These are phyloP conservation scores for Rhizodiscina lignyota DNA, from an alignment of 495 filamentous ascomycete genomes.

Conservation along the genomic window DNA sequence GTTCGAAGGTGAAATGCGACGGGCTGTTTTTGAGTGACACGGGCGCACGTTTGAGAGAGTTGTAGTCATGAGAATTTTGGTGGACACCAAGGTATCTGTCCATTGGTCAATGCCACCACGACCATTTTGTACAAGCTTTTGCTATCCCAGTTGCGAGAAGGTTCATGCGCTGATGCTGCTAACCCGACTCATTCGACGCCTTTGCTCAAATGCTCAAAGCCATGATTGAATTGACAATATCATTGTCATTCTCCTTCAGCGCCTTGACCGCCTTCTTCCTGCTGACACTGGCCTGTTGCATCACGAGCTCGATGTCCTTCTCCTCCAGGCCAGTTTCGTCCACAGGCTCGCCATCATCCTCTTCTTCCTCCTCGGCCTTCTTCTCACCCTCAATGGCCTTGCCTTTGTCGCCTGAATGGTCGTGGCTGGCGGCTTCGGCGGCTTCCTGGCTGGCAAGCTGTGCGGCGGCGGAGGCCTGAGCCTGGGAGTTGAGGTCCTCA, in stretches of 20 bases:
- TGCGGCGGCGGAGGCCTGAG: slow-evolving; percentile 84
- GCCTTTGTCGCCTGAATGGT: slow-evolving; percentile 43
- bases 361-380: slow-evolving; percentile 54
- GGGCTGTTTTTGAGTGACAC: too few relatives aligned
- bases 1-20: too few relatives aligned
- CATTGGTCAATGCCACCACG: too few relatives aligned
- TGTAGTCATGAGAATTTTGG: too few relatives aligned
- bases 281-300: slow-evolving; percentile 91
- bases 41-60: too few relatives aligned
- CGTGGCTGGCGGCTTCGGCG: slow-evolving; percentile 31
- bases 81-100: too few relatives aligned
- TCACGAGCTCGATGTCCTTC: slow-evolving; percentile 98
- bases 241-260: slow-evolving; percentile 96
- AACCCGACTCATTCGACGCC: too few relatives aligned
- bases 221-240: slow-evolving; percentile 99
- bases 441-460: slow-evolving; percentile 62
- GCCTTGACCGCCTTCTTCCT: slow-evolving; percentile 98
- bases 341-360: slow-evolving; percentile 90
- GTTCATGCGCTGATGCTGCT: too few relatives aligned
- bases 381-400: slow-evolving; percentile 59
- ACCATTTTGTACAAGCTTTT: too few relatives aligned
- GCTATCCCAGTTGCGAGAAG: too few relatives aligned
- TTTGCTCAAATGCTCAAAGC: slow-evolving; percentile 88
- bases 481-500: slow-evolving; percentile 95
- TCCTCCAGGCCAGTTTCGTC: slow-evolving; percentile 86